Base-by-base conservation (phyloP, 176 grass and related monocot genomes). In the Juncus inflexus region DNA sequence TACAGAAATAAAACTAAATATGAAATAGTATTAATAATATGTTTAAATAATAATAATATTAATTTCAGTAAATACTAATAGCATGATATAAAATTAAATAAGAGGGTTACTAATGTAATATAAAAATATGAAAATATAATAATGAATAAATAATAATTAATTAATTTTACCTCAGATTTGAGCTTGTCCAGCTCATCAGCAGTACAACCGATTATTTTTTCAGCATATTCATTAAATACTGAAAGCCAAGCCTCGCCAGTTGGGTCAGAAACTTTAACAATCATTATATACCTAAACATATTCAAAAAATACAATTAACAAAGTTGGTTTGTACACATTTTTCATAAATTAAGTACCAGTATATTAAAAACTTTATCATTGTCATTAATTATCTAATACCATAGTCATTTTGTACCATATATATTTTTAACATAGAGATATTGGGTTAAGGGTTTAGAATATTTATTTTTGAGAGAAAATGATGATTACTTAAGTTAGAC, bases 161-260 rank as follows among this genome's bases (percentile, higher is more conserved):
- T 2, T 14, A 35, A 61, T 55, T 5, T 28, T 79, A 97, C 94
- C 77, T 97, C 94, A 66, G 77, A 83, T 72, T 54, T 91, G 49
- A 97, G 81, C 43, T 80, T 80, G 56, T 97, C 83, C 68, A 97
- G 94, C 57, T 99, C 83, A 49, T 92, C 94, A 2, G 94, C 94
- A 3, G 78, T 89, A 77, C 85, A 99, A 35, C 94, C 88, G 15
- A 99, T 74, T 9, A 99, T 99, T 62, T 74, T 89, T 75, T 99
- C 94, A 40, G 94, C 88, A 12, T 91, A 85, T 9, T 99, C 94
- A 39, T 99, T 99, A 69, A 99, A 99, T 35, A 86, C 78, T 2
- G 88, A 99, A 57, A 99, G 35, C 88, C 88, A 99, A 35, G 88
- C 88, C 64, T 99, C 94, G 3, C 88, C 94, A 50, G 88, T 82